Conservation (phyloP, 805 yeast species). For the Spencermartinsiella europaea region DNA sequence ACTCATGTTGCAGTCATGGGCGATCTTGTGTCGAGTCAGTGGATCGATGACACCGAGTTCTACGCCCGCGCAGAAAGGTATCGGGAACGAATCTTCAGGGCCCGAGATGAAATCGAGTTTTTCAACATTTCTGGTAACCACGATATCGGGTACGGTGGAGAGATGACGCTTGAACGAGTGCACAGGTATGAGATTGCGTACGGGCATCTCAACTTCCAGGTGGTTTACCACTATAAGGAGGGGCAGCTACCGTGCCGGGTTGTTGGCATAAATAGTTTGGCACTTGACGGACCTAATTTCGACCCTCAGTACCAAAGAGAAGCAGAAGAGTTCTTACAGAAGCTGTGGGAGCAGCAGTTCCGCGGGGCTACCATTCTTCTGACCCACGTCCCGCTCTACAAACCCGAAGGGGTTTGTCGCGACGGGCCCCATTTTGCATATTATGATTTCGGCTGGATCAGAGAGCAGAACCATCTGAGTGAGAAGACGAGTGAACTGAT, state of each 20-base stretch:
- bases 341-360: slow-evolving; percentile 47
- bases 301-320: slow-evolving; percentile 63
- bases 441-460: slow-evolving; percentile 58
- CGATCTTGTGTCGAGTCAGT: slow-evolving; percentile 87
- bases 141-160: slow-evolving; percentile 94
- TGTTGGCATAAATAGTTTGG: slow-evolving; percentile 78
- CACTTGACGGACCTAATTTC: slow-evolving; percentile 85
- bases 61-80: slow-evolving; percentile 70
- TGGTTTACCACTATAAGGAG: slow-evolving; percentile 42
- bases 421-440: slow-evolving; percentile 77
- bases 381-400: slow-evolving; percentile 87
- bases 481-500: slow-evolving; percentile 61
- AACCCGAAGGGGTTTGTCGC: slow-evolving; percentile 71
- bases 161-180: slow-evolving; percentile 87
- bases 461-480: slow-evolving; percentile 83
- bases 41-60: slow-evolving; percentile 88
- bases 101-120: slow-evolving; percentile 33
- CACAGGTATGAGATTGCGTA: slow-evolving; percentile 66
- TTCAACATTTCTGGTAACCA: slow-evolving; percentile 91
- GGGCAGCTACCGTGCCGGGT: slow-evolving; percentile 64
- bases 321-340: slow-evolving; percentile 69
- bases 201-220: slow-evolving; percentile 82
- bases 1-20: slow-evolving; percentile 87
- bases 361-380: slow-evolving; percentile 75
- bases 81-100: slow-evolving; percentile 29